Evolutionary conservation across 805 yeast species (phyloP).

Genomic region (Millerozyma miso): DNA sequence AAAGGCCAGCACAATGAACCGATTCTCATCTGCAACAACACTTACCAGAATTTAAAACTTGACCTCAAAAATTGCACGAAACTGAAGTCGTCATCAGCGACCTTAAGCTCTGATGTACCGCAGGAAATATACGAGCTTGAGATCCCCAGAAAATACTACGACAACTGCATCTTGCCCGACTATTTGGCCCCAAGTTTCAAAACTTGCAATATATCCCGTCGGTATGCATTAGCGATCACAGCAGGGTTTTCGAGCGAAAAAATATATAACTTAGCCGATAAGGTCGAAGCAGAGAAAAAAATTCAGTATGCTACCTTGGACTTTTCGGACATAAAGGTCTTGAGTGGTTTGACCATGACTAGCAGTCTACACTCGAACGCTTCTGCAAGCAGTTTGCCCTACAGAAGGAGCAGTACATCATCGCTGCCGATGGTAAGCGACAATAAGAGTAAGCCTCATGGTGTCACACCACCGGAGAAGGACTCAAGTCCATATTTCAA

Average conservation of each 20-base stretch:
- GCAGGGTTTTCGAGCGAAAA: conserved; percentile 25
- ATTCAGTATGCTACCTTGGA: conserved; percentile 26
- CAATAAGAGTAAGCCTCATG: neutral
- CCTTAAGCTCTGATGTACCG: conserved; percentile 8
- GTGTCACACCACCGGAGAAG: neutral
- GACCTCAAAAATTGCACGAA: conserved; percentile 35
- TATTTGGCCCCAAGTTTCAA: conserved; percentile 50
- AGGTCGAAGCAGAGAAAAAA: conserved; percentile 15
- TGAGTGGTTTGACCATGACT: conserved; percentile 30
- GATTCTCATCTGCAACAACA: conserved; percentile 27
- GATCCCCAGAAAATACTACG: conserved; percentile 36
- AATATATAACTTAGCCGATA: conserved; percentile 16
- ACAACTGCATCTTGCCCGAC: conserved; percentile 43
- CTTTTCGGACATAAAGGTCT: conserved; percentile 28
- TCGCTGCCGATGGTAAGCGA: neutral
- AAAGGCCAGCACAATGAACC: conserved; percentile 20
- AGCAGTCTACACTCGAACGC: conserved; percentile 21
- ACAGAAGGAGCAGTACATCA: neutral
- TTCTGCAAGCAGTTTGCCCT: conserved; percentile 17
- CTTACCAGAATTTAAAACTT: conserved; percentile 30
- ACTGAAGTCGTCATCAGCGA: conserved; percentile 21
- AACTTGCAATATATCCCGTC: conserved; percentile 51
- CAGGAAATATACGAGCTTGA: conserved; percentile 35
- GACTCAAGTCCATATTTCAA: neutral
- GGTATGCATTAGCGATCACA: conserved; percentile 14